Percentiles rank a stretch among this genome's conserved stretches.
Evolutionary conservation across 208 protist genomes (phyloP).

Genomic region (Acanthamoeba lenticulata): DNA sequence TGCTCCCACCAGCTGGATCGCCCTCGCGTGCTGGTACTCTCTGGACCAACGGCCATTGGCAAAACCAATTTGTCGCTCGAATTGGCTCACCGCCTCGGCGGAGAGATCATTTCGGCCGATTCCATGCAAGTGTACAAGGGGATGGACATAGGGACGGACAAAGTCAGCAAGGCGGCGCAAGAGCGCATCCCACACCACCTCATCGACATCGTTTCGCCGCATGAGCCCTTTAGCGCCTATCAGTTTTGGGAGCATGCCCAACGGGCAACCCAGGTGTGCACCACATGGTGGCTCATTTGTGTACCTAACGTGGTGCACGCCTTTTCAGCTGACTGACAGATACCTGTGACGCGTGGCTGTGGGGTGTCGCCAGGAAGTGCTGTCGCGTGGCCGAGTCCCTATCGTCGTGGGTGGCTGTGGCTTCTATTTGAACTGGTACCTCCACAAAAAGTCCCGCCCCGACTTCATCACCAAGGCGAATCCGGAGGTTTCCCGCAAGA

Average conservation of each 20-base stretch:
- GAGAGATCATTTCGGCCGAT: constrained; percentile 73
- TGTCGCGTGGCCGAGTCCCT: not conserved
- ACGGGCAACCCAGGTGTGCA: not conserved
- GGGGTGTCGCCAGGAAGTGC: not conserved
- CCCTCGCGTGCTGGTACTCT: constrained; percentile 27
- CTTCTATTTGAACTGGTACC: constrained; percentile 35
- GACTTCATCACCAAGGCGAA: not conserved
- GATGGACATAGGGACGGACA: constrained; percentile 69
- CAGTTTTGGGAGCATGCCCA: constrained; percentile 55
- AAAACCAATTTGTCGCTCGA: constrained; percentile 62
- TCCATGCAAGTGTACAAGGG: constrained; percentile 76
- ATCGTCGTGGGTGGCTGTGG: constrained; percentile 8
- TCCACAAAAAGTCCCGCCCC: not conserved
- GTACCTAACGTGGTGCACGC: not conserved
- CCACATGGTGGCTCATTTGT: no score
- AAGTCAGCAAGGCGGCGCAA: constrained; percentile 29
- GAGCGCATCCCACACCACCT: constrained; percentile 65
- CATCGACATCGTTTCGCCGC: constrained; percentile 3
- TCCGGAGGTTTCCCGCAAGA: not conserved
- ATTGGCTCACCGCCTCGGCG: constrained; percentile 35
- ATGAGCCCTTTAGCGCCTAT: not conserved
- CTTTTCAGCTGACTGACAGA: not conserved
- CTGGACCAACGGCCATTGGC: constrained; percentile 68
- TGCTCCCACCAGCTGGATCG: not conserved
- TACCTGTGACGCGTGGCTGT: not conserved